Base-by-base conservation (phyloP, 768 basidiomycete species). In the Pleurotus pulmonarius region DNA sequence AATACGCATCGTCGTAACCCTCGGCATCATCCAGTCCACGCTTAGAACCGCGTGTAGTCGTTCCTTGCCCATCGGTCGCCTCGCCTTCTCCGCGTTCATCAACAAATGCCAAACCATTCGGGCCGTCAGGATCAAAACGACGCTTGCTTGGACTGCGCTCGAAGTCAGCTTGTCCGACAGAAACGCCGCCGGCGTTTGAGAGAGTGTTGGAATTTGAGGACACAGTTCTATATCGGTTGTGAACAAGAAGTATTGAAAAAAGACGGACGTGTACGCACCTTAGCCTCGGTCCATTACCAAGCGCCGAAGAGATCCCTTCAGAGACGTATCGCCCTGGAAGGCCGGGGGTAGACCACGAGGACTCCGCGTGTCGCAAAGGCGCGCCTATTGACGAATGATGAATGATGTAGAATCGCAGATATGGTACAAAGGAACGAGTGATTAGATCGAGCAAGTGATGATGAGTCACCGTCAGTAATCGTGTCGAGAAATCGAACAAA, bases 1-100 rank as follows among this genome's bases (percentile, higher is more conserved):
- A 53, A 38, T 53, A 53, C n/a, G 39, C 51, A 22, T 38, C 51
- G 37, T 11, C 18, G 16, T 53, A 38, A 2, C 9, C 39, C 41
- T 38, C 51, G n/a, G 29, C 26, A 41, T 73, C 71, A 25, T 72
- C 77, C 38, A 80, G 67, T 44, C 70, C 73, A 51, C 84, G 78
- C 65, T 83, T 85, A 44, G 77, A 74, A 8, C 77, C 79, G 56
- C 82, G 79, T 57, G 68, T 73, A 22, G 64, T 65, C 13, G 62
- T 48, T 16, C 43, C 45, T 39, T 58, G 38, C 37, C 22, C 47
- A n/a, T 49, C 51, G 18, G 46, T 8, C 22, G 49, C 11, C 34
- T 16, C 26, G 20, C 29, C 46, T 25, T 54, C 41, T 5, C 20
- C 15, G n/a, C 22, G 39, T 40, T 56, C 26, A 40, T 56, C 47